phyloP scores from a whole-genome alignment of 116 monocot genomes.

The Zostera marina region DNA sequence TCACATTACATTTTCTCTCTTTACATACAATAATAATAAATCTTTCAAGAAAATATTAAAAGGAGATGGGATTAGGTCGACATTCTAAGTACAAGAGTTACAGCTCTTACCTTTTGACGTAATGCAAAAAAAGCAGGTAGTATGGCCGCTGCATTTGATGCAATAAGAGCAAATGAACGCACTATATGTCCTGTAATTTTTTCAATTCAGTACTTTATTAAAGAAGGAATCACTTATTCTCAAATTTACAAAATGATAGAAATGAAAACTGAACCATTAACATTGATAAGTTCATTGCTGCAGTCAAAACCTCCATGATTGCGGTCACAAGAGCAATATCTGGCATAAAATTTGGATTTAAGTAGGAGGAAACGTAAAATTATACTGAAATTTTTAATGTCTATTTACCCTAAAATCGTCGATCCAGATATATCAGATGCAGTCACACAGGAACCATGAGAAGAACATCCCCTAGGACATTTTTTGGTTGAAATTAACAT shows the following conservation, averaged over 20 bases:
- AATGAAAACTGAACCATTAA: conserved; percentile 13
- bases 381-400: too few relatives aligned
- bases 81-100: neutral
- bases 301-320: conserved; percentile 94
- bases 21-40: too few relatives aligned
- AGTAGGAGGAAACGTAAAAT: neutral
- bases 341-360: conserved; percentile 5
- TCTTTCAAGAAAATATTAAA: neutral
- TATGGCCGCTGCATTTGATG: conserved; percentile 79
- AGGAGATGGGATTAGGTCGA: neutral
- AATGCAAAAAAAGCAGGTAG: conserved; percentile 71
- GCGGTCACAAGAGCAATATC: conserved; percentile 70
- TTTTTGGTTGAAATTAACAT: conserved; percentile 56
- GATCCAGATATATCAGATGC: conserved; percentile 55
- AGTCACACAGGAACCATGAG: conserved; percentile 43
- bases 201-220: too few relatives aligned
- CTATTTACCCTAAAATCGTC: conserved; percentile 47
- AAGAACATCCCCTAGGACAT: conserved; percentile 56
- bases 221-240: neutral
- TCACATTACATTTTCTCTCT: too few relatives aligned
- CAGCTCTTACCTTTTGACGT: conserved; percentile 44
- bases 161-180: conserved; percentile 76
- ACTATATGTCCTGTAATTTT: conserved; percentile 44
- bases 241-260: neutral
- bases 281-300: conserved; percentile 55